These are phyloP conservation scores for Blastomyces parvus DNA, from an alignment of 2,329 filamentous ascomycete genomes.

Conservation along the genomic window DNA sequence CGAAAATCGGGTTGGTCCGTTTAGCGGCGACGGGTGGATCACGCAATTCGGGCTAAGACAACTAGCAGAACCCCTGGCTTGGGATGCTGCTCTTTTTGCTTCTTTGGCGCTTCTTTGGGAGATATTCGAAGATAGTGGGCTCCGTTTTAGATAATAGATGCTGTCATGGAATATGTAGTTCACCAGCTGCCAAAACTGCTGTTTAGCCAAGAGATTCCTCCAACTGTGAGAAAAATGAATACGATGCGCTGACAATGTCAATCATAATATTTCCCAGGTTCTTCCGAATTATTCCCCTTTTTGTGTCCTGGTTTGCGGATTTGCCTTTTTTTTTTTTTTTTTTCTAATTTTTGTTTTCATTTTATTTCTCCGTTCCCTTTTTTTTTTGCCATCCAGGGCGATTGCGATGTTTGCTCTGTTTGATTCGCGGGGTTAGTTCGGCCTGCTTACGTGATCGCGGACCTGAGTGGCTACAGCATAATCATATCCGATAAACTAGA, in stretches of 20 bases:
- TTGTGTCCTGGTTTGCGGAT: background rate
- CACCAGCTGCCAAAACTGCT: no score
- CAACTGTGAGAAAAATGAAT: no score
- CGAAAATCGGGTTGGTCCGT: background rate
- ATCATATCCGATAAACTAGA: background rate
- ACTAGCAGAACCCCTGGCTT: background rate
- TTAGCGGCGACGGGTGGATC: constrained; percentile 5
- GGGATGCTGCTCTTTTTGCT: background rate
- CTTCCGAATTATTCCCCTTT: background rate
- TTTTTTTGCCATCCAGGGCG: background rate
- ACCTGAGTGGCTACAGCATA: no score
- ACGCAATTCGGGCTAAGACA: constrained; percentile 2
- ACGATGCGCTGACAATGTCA: no score
- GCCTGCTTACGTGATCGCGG: background rate
- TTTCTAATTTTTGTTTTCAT: background rate
- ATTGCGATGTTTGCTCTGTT: constrained; percentile 1
- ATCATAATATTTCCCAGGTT: no score
- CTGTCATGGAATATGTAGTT: background rate
- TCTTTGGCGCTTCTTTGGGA: no score
- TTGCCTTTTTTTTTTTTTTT: background rate
- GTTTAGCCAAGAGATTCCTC: background rate
- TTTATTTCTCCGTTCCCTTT: background rate
- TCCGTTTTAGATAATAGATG: background rate
- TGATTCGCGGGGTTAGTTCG: constrained; percentile 3
- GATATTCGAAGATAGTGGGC: background rate